Conservation (phyloP, 192 early-diverging fungal species). For the Podila epicladia region DNA sequence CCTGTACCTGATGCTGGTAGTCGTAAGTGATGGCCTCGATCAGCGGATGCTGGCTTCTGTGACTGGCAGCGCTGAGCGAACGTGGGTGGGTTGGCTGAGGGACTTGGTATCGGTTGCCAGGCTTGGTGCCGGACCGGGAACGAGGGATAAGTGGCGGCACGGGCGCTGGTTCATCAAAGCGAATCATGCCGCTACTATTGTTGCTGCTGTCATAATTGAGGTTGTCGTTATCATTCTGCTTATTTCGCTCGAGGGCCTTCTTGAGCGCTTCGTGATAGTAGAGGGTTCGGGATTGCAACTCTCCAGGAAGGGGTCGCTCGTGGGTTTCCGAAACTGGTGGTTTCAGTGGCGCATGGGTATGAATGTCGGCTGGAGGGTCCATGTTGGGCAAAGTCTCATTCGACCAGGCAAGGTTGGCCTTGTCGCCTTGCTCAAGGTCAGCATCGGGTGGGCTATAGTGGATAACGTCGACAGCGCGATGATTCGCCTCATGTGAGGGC, state of each 20-base stretch:
- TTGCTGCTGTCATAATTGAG: not conserved
- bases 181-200: not conserved
- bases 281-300: slow-evolving; percentile 15
- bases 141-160: not conserved
- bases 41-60: slow-evolving; percentile 4
- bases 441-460: too few species aligned
- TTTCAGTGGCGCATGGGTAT: too few species aligned
- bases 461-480: not conserved
- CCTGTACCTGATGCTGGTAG: not conserved
- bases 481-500: not conserved
- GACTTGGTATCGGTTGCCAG: not conserved
- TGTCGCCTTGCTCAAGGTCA: too few species aligned
- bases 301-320: not conserved
- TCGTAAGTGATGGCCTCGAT: not conserved
- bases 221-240: not conserved
- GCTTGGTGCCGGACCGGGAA: not conserved
- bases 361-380: too few species aligned
- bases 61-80: slow-evolving; percentile 5
- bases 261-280: slow-evolving; percentile 38
- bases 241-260: slow-evolving; percentile 26
- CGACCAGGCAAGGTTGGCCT: too few species aligned
- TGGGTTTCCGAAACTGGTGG: not conserved
- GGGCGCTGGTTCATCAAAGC: not conserved
- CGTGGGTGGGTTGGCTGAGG: not conserved
- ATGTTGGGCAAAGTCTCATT: too few species aligned